Base-by-base conservation (phyloP, 441 rosid genomes). In the Arabidopsis hybrid region DNA sequence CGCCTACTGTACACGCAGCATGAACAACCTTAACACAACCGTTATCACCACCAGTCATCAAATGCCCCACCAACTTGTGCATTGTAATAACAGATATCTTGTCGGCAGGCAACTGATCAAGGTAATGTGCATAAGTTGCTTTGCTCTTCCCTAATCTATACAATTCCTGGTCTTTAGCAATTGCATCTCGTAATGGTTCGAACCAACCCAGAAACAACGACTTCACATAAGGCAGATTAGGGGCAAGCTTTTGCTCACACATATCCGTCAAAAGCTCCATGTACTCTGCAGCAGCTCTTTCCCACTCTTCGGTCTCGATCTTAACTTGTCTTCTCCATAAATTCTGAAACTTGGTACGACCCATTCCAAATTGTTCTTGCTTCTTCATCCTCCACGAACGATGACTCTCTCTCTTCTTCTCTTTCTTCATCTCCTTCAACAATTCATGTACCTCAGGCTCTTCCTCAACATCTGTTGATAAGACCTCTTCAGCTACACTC, bases 231-330 rank as follows among this genome's bases (percentile, higher is more conserved):
- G 98, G 99, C 78, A 95, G 81, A 83, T 89, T 93, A 0, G 98
- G 98, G 5, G 97, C 97, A 74, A 93, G 85, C 71, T 90, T 95
- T 8, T 90, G 86, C 87, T 91, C 91, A 61, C 99, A 91, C 99
- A 95, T 95, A 73, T 93, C 95, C 76, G 36, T 72, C 74, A 95
- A 75, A 62, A 93, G 91, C 79, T 95, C 98, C 78, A 66, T 83
- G 14, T 92, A 95, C 85, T 95, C 99, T 31, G 75, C 83, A 1
- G 93, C 96, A 4, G 99, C 99, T 65, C 75, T 76, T 64, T 91
- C 91, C 99, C 99, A 95, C 5, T 96, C 96, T 80, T 95, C 95
- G 0, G 96, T 93, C 88, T 95, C 99, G 46, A 95, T 80, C 86
- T 85, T 89, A 71, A 95, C 86, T 75, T 95, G 99, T 79, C 95